Evolutionary conservation across 1,284 basidiomycete genomes (phyloP).

Genomic region (Ceratobasidium sp.): DNA sequence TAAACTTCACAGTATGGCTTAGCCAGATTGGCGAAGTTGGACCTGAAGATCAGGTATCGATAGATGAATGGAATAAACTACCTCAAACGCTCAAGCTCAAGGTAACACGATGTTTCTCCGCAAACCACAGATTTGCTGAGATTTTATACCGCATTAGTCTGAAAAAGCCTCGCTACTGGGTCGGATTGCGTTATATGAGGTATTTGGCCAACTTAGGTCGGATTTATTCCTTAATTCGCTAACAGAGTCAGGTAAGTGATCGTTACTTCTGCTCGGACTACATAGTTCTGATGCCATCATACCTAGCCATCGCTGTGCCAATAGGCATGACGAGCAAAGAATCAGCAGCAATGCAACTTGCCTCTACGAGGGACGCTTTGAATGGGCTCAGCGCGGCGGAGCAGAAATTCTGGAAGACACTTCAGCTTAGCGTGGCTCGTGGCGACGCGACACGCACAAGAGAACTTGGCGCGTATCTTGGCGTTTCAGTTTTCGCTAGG

Average conservation of each 20-base stretch:
- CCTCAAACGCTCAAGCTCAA: conserved; percentile 67
- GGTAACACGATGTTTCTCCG: conserved; percentile 56
- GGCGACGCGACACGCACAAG: conserved; percentile 77
- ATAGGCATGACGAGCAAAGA: conserved; percentile 74
- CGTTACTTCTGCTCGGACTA: not conserved
- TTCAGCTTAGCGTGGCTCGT: conserved; percentile 66
- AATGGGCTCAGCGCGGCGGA: conserved; percentile 72
- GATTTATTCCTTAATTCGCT: conserved; percentile 90
- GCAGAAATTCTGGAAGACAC: conserved; percentile 72
- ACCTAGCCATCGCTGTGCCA: conserved; percentile 81
- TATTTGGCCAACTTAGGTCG: conserved; percentile 77
- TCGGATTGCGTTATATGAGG: conserved; percentile 76
- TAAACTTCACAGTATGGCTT: conserved; percentile 70
- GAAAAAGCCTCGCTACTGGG: conserved; percentile 79
- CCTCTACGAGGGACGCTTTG: conserved; percentile 70
- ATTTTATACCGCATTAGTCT: conserved; percentile 59
- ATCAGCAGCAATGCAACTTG: conserved; percentile 54
- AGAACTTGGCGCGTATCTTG: conserved; percentile 76
- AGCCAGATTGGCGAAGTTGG: conserved; percentile 67
- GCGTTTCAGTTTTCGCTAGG: conserved; percentile 85
- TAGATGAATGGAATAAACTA: conserved; percentile 53
- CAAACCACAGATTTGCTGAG: not conserved
- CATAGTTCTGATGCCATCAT: not conserved
- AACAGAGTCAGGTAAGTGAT: conserved; percentile 79
- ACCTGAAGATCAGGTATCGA: conserved; percentile 61